phyloP scores from a whole-genome alignment of 257 asterid genomes.

The Datura wrightii region DNA sequence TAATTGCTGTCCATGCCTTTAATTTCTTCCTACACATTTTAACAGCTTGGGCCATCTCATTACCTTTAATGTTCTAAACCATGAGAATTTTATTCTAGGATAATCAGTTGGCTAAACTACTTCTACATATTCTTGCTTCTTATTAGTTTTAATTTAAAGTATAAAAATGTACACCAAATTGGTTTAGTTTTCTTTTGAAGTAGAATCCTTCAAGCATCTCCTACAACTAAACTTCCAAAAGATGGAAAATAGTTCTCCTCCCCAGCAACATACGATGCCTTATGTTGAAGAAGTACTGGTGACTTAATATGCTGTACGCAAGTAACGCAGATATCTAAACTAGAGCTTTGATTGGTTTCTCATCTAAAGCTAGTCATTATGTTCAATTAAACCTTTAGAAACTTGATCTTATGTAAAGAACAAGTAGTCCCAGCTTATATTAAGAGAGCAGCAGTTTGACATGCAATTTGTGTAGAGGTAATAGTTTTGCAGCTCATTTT shows the following conservation, averaged over 20 bases:
- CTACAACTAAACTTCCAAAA: slow-evolving; percentile 15
- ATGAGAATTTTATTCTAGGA: background rate
- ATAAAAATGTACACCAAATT: slow-evolving; percentile 9
- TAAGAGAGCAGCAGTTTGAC: background rate
- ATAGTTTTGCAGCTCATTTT: background rate
- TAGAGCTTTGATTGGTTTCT: background rate
- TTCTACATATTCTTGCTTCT: background rate
- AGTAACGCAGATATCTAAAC: background rate
- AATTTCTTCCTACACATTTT: background rate
- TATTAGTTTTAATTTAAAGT: background rate
- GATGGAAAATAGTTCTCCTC: slow-evolving; percentile 19
- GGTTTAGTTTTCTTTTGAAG: slow-evolving; percentile 5
- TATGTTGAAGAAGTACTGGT: background rate
- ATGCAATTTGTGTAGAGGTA: slow-evolving; percentile 4
- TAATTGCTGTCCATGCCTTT: background rate
- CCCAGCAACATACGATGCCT: background rate
- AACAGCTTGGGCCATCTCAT: background rate
- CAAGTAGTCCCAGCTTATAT: background rate
- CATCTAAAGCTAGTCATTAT: background rate
- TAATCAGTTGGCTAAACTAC: slow-evolving; percentile 12
- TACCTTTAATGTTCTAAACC: slow-evolving; percentile 2
- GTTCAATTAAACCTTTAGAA: background rate
- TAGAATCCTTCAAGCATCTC: slow-evolving; percentile 26
- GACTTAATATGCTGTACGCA: background rate
- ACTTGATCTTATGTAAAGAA: background rate